Percentiles rank a stretch among this genome's conserved stretches.
phyloP scores from a whole-genome alignment of 192 early-diverging fungal species.

The Coemansia sp. region DNA sequence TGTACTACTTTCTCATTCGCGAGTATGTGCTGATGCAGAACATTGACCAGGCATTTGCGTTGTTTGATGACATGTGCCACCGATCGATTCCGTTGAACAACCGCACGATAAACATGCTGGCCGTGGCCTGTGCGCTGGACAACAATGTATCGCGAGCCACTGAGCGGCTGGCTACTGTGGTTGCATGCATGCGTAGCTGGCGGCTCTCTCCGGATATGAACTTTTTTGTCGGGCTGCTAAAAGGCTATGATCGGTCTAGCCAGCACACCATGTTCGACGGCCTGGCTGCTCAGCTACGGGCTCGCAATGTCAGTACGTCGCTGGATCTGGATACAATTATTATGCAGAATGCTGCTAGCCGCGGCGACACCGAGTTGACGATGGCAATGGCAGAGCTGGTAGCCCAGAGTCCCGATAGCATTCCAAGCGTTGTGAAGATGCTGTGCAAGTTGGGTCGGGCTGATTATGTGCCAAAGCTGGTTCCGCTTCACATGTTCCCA shows the following conservation, averaged over 20 bases:
- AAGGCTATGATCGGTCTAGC: constrained; percentile 29
- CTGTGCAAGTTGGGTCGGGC: constrained; percentile 17
- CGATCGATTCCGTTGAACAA: neutral
- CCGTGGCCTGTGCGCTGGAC: constrained; percentile 19
- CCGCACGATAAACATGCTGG: constrained; percentile 14
- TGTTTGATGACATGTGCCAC: constrained; percentile 26
- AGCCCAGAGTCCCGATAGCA: neutral
- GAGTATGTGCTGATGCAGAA: constrained; percentile 32
- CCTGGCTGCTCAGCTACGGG: constrained; percentile 19
- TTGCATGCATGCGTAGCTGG: constrained; percentile 39
- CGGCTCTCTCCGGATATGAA: constrained; percentile 6
- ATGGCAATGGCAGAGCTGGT: constrained; percentile 15
- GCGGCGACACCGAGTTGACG: constrained; percentile 4
- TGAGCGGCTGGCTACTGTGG: constrained; percentile 15
- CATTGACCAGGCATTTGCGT: constrained; percentile 22
- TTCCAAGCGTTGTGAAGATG: constrained; percentile 13
- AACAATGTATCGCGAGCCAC: constrained; percentile 10
- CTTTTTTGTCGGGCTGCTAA: constrained; percentile 32
- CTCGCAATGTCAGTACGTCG: constrained; percentile 7
- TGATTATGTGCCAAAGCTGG: neutral
- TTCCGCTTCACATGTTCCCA: constrained; percentile 12
- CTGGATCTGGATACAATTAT: constrained; percentile 13
- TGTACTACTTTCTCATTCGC: constrained; percentile 21
- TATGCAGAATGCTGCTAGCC: constrained; percentile 28
- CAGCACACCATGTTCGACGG: constrained; percentile 47